Base-by-base conservation (phyloP, 2,329 filamentous ascomycete genomes). In the Coleophoma crateriformis region DNA sequence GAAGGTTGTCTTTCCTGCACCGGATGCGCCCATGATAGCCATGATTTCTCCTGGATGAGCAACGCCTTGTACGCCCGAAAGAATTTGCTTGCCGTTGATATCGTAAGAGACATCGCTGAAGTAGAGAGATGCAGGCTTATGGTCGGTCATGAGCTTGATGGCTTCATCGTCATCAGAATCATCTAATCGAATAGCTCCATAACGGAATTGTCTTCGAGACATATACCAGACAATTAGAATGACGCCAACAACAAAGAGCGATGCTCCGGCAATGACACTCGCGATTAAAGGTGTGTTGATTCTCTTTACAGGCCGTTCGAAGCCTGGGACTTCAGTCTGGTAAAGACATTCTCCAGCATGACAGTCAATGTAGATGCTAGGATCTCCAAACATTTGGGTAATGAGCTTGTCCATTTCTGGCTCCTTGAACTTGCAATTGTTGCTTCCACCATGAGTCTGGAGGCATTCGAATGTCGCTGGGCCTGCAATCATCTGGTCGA, bases 231-330 rank as follows among this genome's bases (percentile, higher is more conserved):
- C 82, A 1, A 82, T 63, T 14, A 97, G 71, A 44, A 96, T 88
- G 46, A 92, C 81, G 1, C 83, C 88, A n/a, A 95, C 90, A 12
- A 99, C 76, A 62, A 96, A 96, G 0, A 99, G 75, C 0, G 87
- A 87, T 61, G 84, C 88, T 7, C 82, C 86, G 20, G 90, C 91
- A 61, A 99, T 97, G 43, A 96, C 88, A 13, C 88, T 87, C 11
- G 95, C 92, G 58, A 99, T 99, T 45, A 99, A 77, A 3, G 92
- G 94, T 0, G 92, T 97, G 67, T 99, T 99, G 71, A 99, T 97
- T 65, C 86, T 85, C 72, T 96, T 96, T 52, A 96, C 79, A 1
- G 92, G 90, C 17, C 87, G 80, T 58, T 87, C 78, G 63, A 95
- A 99, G 15, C 95, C 94, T 14, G 94, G 94, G 7, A 97, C 85